Base-by-base conservation (phyloP, 2,329 filamentous ascomycete genomes). In the Pezicula radicicola region DNA sequence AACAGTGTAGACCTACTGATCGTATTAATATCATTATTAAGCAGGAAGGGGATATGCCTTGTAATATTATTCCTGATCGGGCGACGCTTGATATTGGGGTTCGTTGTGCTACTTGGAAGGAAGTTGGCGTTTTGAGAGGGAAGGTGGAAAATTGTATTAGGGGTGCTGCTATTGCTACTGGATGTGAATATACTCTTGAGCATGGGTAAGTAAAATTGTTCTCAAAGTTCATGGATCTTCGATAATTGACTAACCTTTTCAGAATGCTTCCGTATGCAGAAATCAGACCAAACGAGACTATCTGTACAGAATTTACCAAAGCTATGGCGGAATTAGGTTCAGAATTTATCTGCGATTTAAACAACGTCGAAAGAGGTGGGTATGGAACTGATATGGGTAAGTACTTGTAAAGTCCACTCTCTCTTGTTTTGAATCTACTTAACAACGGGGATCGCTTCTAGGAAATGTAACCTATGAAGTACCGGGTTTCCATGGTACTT, bases 21-120 rank as follows among this genome's bases (percentile, higher is more conserved):
- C 55, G 57, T 6, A 66, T 76, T 7, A 69, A 74, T 52, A 68
- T 68, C 46, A 39, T 48, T 39, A 37, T 25, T 13, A 46, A 33
- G 21, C 8, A 18, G 12, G 35, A 39, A 13, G 12, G 19, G 8
- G 16, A 19, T 27, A 19, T 18, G 13, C 9, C 6, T 2, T 30
- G 4, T n/a, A 48, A 48, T 39, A 48, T 48, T n/a, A 48, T 48
- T 39, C 3, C 18, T 6, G 35, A 37, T 13, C 13, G 21, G n/a
- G 16, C 46, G 3, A 36, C 6, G 16, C 12, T 39, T 21, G 35
- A 48, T 13, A 21, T 8, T 39, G n/a, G 10, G 3, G 21, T 44
- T 21, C 21, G 47, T 13, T 28, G 36, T 15, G 16, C 36, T 18
- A 43, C 47, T 6, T 19, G 42, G 16, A 42, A 49, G n/a, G 27